These are phyloP conservation scores for Aechmea fasciata DNA, from an alignment of 176 grass and related monocot genomes.

Conservation along the genomic window DNA sequence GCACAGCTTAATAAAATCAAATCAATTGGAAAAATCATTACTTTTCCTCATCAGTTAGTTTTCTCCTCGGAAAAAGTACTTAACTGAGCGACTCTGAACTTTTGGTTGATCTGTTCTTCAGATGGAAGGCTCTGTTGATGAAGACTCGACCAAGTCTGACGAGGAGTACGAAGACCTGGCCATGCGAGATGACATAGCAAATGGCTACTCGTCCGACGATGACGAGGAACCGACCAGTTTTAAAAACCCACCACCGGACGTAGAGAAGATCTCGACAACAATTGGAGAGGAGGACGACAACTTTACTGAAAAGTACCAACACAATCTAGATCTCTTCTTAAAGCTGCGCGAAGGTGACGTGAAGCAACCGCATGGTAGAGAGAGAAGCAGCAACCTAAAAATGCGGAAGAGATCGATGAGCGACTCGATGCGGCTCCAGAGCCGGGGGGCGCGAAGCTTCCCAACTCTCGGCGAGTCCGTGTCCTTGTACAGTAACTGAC, in stretches of 20 bases:
- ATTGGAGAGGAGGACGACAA: background rate
- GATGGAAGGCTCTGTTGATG: slow-evolving; percentile 91
- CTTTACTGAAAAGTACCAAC: slow-evolving; percentile 15
- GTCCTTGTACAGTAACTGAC: background rate
- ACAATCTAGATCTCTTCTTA: slow-evolving; percentile 41
- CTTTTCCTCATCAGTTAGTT: background rate
- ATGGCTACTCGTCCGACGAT: slow-evolving; percentile 43
- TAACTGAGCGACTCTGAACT: background rate
- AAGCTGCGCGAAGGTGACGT: slow-evolving; percentile 33
- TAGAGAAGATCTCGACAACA: slow-evolving; percentile 1
- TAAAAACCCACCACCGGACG: background rate
- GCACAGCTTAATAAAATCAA: background rate
- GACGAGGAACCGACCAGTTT: slow-evolving; percentile 12
- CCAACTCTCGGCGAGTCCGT: background rate
- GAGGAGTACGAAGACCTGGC: slow-evolving; percentile 89
- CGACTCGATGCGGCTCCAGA: background rate
- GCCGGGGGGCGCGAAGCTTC: background rate
- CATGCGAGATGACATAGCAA: slow-evolving; percentile 49
- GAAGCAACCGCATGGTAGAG: background rate
- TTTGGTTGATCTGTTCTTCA: slow-evolving; percentile 13
- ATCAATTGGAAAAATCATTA: background rate
- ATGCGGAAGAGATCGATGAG: background rate
- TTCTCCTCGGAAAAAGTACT: background rate
- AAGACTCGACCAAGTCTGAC: slow-evolving; percentile 72
- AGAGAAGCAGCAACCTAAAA: background rate